Evolutionary conservation across 345 rosid genomes (phyloP).

Genomic region (Sonneratia caseolaris): DNA sequence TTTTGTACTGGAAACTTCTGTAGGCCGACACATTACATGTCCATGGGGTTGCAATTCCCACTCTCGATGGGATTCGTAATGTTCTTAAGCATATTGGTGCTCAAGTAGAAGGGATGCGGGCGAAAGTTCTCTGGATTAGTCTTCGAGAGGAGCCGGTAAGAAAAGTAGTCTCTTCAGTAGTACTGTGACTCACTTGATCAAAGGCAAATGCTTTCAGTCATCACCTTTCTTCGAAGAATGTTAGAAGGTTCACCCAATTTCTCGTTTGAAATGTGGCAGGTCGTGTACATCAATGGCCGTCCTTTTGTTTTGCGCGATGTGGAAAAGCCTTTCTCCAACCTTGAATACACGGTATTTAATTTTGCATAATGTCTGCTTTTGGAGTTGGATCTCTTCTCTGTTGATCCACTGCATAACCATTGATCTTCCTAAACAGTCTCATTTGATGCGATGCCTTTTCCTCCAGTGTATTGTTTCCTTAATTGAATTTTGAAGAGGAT

Average conservation of each 20-base stretch:
- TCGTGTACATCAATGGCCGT: conserved; percentile 81
- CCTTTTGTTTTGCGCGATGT: conserved; percentile 98
- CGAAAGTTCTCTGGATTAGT: conserved; percentile 75
- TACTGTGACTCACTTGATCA: neutral
- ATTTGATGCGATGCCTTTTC: neutral
- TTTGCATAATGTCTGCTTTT: neutral
- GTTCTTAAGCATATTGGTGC: conserved; percentile 82
- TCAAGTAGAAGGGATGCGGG: conserved; percentile 45
- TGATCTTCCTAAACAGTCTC: neutral
- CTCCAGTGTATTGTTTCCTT: neutral
- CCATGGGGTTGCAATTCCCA: conserved; percentile 94
- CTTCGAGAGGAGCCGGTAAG: conserved; percentile 96
- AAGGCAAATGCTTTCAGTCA: neutral
- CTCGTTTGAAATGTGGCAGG: conserved; percentile 25
- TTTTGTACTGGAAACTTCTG: conserved; percentile 4
- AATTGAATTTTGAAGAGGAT: neutral
- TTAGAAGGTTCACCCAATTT: neutral
- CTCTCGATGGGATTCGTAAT: conserved; percentile 67
- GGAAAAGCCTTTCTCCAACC: conserved; percentile 92
- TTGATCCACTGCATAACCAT: neutral
- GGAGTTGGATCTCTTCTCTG: neutral
- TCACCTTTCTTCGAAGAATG: neutral
- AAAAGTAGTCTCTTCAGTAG: neutral
- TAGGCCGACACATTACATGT: conserved; percentile 77
- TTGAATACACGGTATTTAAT: conserved; percentile 73